A percentile compares a stretch with the other conserved stretches of the same genome.
These are phyloP conservation scores for Salvia rosmarinus DNA, from an alignment of 257 asterid genomes.

Conservation along the genomic window DNA sequence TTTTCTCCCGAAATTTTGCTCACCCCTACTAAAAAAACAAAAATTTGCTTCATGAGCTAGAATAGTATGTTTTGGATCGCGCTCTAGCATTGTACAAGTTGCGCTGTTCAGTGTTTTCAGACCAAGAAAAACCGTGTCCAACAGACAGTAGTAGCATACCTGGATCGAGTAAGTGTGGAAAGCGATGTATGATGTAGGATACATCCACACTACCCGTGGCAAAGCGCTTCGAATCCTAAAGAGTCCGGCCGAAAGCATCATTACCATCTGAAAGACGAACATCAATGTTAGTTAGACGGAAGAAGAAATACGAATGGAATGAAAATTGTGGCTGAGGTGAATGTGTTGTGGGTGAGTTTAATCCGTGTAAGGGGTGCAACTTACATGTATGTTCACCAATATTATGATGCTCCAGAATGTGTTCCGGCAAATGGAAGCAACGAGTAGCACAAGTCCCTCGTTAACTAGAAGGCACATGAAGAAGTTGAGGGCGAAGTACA, in stretches of 20 bases:
- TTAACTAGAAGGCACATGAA: slow-evolving; percentile 84
- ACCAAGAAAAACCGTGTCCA: neutral
- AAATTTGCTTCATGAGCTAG: no score
- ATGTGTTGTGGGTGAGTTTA: no score
- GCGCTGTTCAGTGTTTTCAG: neutral
- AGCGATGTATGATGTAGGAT: slow-evolving; percentile 83
- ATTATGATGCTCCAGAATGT: slow-evolving; percentile 73
- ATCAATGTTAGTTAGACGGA: neutral
- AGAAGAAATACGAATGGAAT: neutral
- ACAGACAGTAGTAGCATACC: slow-evolving; percentile 48
- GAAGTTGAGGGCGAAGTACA: slow-evolving; percentile 83
- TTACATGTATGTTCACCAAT: slow-evolving; percentile 75
- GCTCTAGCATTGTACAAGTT: no score
- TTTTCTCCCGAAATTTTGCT: no score
- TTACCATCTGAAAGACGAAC: slow-evolving; percentile 59
- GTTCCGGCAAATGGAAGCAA: slow-evolving; percentile 67
- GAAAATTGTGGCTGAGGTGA: neutral
- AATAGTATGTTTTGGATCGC: no score
- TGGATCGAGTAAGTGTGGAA: slow-evolving; percentile 93
- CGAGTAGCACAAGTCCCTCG: slow-evolving; percentile 81
- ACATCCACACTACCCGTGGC: slow-evolving; percentile 86
- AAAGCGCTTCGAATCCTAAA: slow-evolving; percentile 82
- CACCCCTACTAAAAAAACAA: no score
- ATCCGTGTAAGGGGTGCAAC: slow-evolving; percentile 28
- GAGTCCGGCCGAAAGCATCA: slow-evolving; percentile 97